Conservation (phyloP, 257 asterid genomes). For the Ilex asprella region DNA sequence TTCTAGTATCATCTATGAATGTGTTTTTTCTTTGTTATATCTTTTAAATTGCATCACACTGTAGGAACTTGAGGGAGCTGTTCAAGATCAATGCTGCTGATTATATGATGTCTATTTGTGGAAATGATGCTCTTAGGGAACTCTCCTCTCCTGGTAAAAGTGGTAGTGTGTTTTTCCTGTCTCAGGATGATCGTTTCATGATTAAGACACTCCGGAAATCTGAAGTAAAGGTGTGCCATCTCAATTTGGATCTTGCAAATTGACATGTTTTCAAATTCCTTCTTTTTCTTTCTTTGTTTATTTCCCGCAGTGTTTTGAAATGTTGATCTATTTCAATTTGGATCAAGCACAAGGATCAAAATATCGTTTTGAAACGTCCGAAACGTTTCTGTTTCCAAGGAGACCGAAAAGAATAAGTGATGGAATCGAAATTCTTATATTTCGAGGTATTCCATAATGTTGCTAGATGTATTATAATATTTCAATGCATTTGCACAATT, state of each 20-base stretch:
- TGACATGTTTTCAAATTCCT: constrained; percentile 4
- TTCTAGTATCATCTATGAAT: neutral
- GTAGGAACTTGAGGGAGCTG: constrained; percentile 89
- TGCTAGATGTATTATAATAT: too few species aligned
- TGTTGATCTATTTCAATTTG: too few species aligned
- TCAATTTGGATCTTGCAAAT: constrained; percentile 16
- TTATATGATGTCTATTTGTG: constrained; percentile 98
- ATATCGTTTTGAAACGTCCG: too few species aligned
- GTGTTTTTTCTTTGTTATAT: neutral
- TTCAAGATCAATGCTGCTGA: constrained; percentile 96
- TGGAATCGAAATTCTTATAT: too few species aligned
- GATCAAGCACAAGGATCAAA: too few species aligned
- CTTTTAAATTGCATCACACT: constrained; percentile 6
- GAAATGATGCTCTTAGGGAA: constrained; percentile 91
- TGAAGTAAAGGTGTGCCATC: constrained; percentile 78
- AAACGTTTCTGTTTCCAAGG: too few species aligned
- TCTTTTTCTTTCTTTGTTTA: neutral
- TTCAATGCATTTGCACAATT: too few species aligned
- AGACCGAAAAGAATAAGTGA: too few species aligned
- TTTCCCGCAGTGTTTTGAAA: too few species aligned
- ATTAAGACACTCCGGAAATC: constrained; percentile 91
- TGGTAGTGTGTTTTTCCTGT: constrained; percentile 91
- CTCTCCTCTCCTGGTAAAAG: constrained; percentile 99
- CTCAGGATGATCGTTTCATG: constrained; percentile 97
- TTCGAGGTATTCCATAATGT: too few species aligned